phyloP scores from a whole-genome alignment of 2,329 filamentous ascomycete species.

The Aspergillus thermomutatus region DNA sequence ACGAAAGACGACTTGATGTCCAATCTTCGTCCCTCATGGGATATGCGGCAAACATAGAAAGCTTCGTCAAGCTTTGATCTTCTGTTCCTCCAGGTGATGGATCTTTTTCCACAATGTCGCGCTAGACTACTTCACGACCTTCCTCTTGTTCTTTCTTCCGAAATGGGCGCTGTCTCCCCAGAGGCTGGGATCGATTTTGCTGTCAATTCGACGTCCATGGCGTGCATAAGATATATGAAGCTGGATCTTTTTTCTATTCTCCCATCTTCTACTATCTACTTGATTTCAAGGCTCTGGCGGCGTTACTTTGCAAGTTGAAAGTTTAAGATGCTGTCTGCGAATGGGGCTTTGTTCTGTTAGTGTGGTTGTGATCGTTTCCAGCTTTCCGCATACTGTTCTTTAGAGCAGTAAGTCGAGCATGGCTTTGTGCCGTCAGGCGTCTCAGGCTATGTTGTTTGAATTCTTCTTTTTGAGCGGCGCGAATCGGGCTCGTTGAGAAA shows the following conservation, averaged over 20 bases:
- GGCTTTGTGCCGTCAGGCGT: neutral
- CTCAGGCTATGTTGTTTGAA: neutral
- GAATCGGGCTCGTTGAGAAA: neutral
- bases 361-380: constrained; percentile 16
- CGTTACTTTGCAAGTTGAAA: neutral
- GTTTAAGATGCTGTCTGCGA: neutral
- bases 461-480: neutral
- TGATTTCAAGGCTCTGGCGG: neutral
- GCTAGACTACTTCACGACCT: constrained; percentile 19
- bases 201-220: neutral
- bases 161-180: neutral
- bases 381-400: neutral
- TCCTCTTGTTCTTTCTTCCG: constrained; percentile 5
- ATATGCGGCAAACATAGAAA: constrained; percentile 37
- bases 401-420: neutral
- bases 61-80: neutral
- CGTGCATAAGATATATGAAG: neutral
- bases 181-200: neutral
- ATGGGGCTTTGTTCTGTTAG: neutral
- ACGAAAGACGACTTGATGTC: constrained; percentile 64
- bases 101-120: constrained; percentile 10
- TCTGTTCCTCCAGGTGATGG: constrained; percentile 13
- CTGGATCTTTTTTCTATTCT: neutral
- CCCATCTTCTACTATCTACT: neutral
- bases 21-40: constrained; percentile 57